Evolutionary conservation across 2,329 filamentous ascomycete genomes (phyloP), one percentile per base, ranked within the genome.

Genomic region (Herpotrichia juniperi): DNA sequence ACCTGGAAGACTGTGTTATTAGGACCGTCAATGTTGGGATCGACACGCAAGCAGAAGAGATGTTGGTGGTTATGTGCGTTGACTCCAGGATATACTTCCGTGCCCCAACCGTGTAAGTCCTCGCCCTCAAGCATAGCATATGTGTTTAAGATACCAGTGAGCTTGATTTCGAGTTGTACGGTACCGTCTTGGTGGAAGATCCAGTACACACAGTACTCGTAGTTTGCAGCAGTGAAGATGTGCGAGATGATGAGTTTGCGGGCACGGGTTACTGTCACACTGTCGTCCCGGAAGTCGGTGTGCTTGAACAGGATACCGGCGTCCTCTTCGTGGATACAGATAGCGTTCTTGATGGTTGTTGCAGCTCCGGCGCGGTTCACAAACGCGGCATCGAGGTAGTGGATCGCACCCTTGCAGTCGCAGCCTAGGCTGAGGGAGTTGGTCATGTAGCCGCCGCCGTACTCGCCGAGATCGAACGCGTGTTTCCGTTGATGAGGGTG

Each of bases 41-140:
- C 90, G 37, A 96, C 79, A 35, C 93, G 90, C 37, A 97, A 79
- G 69, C 91, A 96, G 83, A 97, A 97, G 26, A 97, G 82, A 73
- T 97, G 93, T 75, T 97, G 92, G 74, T 97, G 93, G 78, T 96
- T 96, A 77, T 96, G 93, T 0, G 93, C 93, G 67, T 96, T 96
- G 67, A 96, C 91, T 34, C 90, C 87, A 0, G 91, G 90, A 67
- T 93, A 94, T 8, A 97, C 93, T 73, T 96, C 88, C 0, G 92
- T 96, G 50, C 93, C 93, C 90, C 91, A 96, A 53, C 90, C 91
- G 25, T 89, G 80, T 8, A 89, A 88, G 58, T 94, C 90, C 74
- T 96, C 92, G 42, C 85, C 89, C 0, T 87, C 84, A 62, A 87
- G 84, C 81, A 96, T 88, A 22, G 87, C 79, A 65, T 96, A 96